Percentiles rank a stretch among this genome's conserved stretches.
phyloP scores from a whole-genome alignment of 257 asterid genomes.

The Scutellaria galericulata region DNA sequence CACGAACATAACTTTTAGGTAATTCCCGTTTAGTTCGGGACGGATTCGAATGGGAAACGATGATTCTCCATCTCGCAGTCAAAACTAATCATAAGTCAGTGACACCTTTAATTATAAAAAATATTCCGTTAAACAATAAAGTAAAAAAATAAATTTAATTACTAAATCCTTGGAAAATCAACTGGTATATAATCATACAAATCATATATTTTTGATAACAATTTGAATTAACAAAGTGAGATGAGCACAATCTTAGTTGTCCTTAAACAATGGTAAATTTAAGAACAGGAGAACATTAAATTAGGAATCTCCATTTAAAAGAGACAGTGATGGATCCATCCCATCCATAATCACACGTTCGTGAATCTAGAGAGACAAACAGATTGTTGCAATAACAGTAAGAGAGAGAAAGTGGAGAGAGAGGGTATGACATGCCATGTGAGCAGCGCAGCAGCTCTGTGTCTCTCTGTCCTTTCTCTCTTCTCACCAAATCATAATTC shows the following conservation, averaged over 20 bases:
- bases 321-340: constrained; percentile 58
- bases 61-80: too few species aligned
- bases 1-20: too few species aligned
- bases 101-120: too few species aligned
- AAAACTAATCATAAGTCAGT: too few species aligned
- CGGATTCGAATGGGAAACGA: too few species aligned
- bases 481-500: constrained; percentile 26
- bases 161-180: too few species aligned
- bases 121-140: too few species aligned
- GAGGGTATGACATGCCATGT: constrained; percentile 83
- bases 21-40: too few species aligned
- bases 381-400: constrained; percentile 33
- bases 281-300: constrained; percentile 42
- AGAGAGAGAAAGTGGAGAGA: constrained; percentile 29
- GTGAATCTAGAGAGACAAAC: constrained; percentile 50
- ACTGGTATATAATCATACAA: too few species aligned
- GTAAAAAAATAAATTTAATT: too few species aligned
- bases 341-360: constrained; percentile 63
- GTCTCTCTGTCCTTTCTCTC: constrained; percentile 29
- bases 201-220: too few species aligned
- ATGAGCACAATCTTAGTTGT: constrained; percentile 15
- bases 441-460: constrained; percentile 60
- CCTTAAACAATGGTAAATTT: constrained; percentile 26
- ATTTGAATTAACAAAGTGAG: not conserved
- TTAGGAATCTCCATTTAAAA: constrained; percentile 57